Conservation (phyloP, 2,329 filamentous ascomycete species). For the Zymoseptoria ardabiliae region DNA sequence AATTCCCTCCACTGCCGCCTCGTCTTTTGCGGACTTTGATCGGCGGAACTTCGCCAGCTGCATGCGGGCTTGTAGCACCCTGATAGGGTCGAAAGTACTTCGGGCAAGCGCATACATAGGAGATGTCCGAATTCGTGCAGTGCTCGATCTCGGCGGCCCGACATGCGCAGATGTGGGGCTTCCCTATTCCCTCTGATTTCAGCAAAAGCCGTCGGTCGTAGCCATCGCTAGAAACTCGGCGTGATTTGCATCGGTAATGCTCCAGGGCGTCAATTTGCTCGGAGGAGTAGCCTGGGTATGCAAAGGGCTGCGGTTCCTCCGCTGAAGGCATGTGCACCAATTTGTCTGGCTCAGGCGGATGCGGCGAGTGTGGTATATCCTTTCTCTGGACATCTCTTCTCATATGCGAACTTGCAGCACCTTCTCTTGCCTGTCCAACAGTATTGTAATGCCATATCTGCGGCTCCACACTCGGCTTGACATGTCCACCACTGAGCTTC, state of each 20-base stretch:
- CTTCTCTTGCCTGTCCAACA: not conserved
- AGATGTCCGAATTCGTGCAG: not conserved
- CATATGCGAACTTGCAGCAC: not conserved
- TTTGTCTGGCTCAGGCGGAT: slow-evolving; percentile 21
- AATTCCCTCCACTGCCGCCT: not conserved
- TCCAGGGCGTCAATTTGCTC: slow-evolving; percentile 27
- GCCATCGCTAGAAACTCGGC: slow-evolving; percentile 21
- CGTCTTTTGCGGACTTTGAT: not conserved
- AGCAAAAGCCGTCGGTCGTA: slow-evolving; percentile 17
- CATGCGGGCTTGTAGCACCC: not conserved
- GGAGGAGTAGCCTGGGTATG: slow-evolving; percentile 23
- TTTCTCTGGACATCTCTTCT: not conserved
- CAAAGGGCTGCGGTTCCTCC: slow-evolving; percentile 28
- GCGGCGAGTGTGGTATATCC: not conserved
- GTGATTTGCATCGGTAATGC: slow-evolving; percentile 24
- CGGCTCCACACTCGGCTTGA: slow-evolving; percentile 7
- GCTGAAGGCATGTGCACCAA: slow-evolving; percentile 31
- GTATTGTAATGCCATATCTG: slow-evolving; percentile 1
- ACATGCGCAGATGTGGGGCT: not conserved
- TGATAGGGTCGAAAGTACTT: not conserved
- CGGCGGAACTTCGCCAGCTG: not conserved
- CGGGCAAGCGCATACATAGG: not conserved
- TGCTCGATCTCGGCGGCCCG: not conserved
- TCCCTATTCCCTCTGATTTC: not conserved
- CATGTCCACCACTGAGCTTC: slow-evolving; percentile 17